A percentile compares a stretch with the other conserved stretches of the same genome.
These are phyloP conservation scores for Aurinia saxatilis DNA, from an alignment of 345 rosid species.

Conservation along the genomic window DNA sequence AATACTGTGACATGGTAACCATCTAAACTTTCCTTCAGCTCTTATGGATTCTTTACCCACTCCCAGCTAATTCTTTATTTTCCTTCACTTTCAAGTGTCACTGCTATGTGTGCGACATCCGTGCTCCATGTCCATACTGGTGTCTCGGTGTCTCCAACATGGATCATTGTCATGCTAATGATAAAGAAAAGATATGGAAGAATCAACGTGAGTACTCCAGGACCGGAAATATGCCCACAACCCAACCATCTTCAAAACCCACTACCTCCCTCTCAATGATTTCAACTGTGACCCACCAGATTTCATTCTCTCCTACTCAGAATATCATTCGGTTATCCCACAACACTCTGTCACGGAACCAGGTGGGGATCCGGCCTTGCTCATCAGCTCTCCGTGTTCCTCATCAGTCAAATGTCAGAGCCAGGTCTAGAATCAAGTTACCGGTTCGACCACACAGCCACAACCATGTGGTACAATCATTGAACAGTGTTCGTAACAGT, in stretches of 20 bases:
- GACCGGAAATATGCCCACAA: slow-evolving; percentile 18
- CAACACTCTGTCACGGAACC: slow-evolving; percentile 18
- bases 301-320: not conserved
- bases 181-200: slow-evolving; percentile 59
- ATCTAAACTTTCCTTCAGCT: not conserved
- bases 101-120: slow-evolving; percentile 81
- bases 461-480: slow-evolving; percentile 23
- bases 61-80: not conserved
- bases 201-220: slow-evolving; percentile 40
- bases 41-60: not conserved
- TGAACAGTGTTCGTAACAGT: slow-evolving; percentile 24
- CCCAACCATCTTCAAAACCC: slow-evolving; percentile 23
- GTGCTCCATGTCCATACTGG: slow-evolving; percentile 73
- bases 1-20: slow-evolving; percentile 59
- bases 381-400: slow-evolving; percentile 32
- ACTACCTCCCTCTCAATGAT: slow-evolving; percentile 8
- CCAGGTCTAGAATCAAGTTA: slow-evolving; percentile 21
- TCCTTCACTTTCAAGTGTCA: slow-evolving; percentile 51
- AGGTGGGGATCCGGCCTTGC: slow-evolving; percentile 32
- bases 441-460: not conserved
- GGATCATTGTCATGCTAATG: slow-evolving; percentile 86
- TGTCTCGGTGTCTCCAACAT: slow-evolving; percentile 29
- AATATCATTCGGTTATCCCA: slow-evolving; percentile 10
- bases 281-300: slow-evolving; percentile 16
- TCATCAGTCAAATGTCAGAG: slow-evolving; percentile 26